Percentiles rank a stretch among this genome's conserved stretches.
Evolutionary conservation across 2,329 filamentous ascomycete genomes (phyloP).

Genomic region (Calycina herbarum): DNA sequence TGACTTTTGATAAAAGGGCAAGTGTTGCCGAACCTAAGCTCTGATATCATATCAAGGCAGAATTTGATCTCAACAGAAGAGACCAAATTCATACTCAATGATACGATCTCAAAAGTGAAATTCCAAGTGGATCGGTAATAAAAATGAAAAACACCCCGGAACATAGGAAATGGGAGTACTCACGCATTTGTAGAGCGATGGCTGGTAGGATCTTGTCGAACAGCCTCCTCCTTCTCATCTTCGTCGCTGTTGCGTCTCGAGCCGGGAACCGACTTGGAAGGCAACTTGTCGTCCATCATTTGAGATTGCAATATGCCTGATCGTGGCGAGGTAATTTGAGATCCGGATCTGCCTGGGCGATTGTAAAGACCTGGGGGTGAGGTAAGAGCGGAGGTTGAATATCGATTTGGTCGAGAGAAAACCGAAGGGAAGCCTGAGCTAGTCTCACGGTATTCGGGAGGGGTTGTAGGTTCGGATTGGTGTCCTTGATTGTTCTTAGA

Average conservation of each 20-base stretch:
- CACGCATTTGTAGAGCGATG: constrained; percentile 77
- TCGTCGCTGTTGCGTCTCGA: constrained; percentile 90
- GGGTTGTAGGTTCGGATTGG: constrained; percentile 93
- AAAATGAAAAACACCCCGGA: neutral
- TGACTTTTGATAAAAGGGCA: neutral
- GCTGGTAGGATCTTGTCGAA: constrained; percentile 67
- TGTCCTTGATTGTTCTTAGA: constrained; percentile 58
- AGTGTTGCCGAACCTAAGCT: neutral
- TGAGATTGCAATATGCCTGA: constrained; percentile 59
- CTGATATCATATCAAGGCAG: neutral
- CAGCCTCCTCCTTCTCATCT: constrained; percentile 78
- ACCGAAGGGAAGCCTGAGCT: constrained; percentile 71
- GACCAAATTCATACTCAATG: neutral
- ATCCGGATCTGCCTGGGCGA: constrained; percentile 73
- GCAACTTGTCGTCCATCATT: constrained; percentile 63
- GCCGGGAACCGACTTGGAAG: constrained; percentile 81
- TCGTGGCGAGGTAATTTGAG: constrained; percentile 77
- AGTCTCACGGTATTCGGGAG: constrained; percentile 83
- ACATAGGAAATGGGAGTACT: constrained; percentile 47
- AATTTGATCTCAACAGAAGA: neutral
- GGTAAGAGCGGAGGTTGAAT: constrained; percentile 84
- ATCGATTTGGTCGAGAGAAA: constrained; percentile 81
- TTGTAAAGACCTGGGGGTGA: constrained; percentile 76
- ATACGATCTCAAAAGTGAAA: neutral
- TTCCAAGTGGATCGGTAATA: neutral